A percentile compares a stretch with the other conserved stretches of the same genome.
Evolutionary conservation across 1,284 basidiomycete species (phyloP).

Genomic region (Tilletia walkeri): DNA sequence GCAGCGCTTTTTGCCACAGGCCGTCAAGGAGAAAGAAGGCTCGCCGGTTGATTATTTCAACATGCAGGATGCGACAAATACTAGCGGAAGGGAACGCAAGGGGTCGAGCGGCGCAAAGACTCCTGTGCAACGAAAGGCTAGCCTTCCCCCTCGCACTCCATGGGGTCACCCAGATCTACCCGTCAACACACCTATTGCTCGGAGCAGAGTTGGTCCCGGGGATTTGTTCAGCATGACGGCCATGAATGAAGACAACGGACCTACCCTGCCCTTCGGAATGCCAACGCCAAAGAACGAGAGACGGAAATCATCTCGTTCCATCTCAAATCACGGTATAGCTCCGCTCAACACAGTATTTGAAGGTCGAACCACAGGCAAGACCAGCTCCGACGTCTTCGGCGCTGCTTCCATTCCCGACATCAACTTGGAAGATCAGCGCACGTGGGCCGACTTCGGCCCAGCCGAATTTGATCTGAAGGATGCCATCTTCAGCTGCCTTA

Average conservation of each 20-base stretch:
- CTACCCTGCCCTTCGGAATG: constrained; percentile 22
- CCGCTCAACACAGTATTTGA: constrained; percentile 14
- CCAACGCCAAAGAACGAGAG: constrained; percentile 13
- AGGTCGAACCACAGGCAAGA: constrained; percentile 6
- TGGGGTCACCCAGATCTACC: constrained; percentile 48
- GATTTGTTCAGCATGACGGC: constrained; percentile 61
- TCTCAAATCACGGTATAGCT: neutral
- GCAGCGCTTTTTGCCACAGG: constrained; percentile 65
- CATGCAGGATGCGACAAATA: neutral
- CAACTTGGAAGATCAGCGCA: constrained; percentile 13
- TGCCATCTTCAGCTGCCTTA: constrained; percentile 94
- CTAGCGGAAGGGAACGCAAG: neutral
- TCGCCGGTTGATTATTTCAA: constrained; percentile 38
- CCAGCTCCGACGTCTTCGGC: constrained; percentile 14
- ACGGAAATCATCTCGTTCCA: constrained; percentile 9
- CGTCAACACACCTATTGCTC: constrained; percentile 43
- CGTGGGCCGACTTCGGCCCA: constrained; percentile 27
- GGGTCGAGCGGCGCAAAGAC: constrained; percentile 28
- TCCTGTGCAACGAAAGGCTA: constrained; percentile 24
- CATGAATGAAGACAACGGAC: constrained; percentile 30
- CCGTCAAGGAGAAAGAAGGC: constrained; percentile 28
- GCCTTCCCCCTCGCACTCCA: constrained; percentile 28
- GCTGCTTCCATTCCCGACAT: neutral
- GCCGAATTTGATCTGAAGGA: constrained; percentile 84
- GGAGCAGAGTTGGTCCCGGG: constrained; percentile 57